Base-by-base conservation (phyloP, 345 rosid genomes). In the Brassica carinata region DNA sequence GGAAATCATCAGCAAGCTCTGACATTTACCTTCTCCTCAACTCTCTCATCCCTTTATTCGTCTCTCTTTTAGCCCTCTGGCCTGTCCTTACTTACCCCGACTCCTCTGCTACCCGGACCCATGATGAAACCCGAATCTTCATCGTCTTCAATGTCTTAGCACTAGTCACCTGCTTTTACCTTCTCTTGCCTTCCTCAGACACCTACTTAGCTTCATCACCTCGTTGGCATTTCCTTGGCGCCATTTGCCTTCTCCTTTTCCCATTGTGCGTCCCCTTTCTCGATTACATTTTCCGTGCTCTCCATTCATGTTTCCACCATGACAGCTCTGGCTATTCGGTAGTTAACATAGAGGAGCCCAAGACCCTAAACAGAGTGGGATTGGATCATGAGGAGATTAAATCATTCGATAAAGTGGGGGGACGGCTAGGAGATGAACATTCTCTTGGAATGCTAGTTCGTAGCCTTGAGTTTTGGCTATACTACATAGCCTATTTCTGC, bases 311-410 rank as follows among this genome's bases (percentile, higher is more conserved):
- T 76, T 83, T 91, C 73, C 85, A 27, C 34, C 75, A 78, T 3
- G 77, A 75, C 15, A 83, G 83, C 65, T 89, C 94, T 0, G 85
- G 86, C 38, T 96, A 93, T 84, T 57, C 87, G 55, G 86, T 88
- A 64, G 90, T 96, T 10, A 87, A 96, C 4, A 86, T 80, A 4
- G 94, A 89, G 11, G 96, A 90, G 79, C 99, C 93, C 13, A 90
- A 88, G 83, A n/a, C n/a, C n/a, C n/a, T n/a, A n/a, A n/a, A n/a
- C n/a, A n/a, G n/a, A n/a, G n/a, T n/a, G n/a, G n/a, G n/a, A n/a
- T n/a, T 45, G 86, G 81, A 9, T 8, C 66, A 3, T 6, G 81
- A 64, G 68, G 18, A 63, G 65, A 26, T 61, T 48, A 70, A 89
- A 0, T 81, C 73, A 27, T n/a, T n/a, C n/a, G n/a, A n/a, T 9